These are phyloP conservation scores for Phytopythium vexans DNA, from an alignment of 352 stramenopile species.

Conservation along the genomic window DNA sequence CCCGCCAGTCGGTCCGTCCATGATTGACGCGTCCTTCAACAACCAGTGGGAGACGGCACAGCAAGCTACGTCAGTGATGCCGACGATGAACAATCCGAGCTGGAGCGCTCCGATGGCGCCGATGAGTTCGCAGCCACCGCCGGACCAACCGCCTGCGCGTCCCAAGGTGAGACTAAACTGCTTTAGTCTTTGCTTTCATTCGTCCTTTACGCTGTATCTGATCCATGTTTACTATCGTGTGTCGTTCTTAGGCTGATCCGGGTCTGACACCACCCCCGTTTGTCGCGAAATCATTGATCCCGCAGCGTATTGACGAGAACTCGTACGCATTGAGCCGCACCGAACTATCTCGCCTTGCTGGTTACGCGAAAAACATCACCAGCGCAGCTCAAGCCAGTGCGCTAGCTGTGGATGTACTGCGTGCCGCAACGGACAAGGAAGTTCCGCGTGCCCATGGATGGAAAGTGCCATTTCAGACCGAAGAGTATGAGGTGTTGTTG, in stretches of 20 bases:
- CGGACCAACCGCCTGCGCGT: not conserved
- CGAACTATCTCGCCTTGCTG: slow-evolving; percentile 38
- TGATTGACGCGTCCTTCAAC: slow-evolving; percentile 37
- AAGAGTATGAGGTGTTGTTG: slow-evolving; percentile 86
- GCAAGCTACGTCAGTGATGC: not conserved
- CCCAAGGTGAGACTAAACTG: slow-evolving; percentile 3
- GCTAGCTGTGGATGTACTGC: slow-evolving; percentile 67
- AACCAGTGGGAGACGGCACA: slow-evolving; percentile 27
- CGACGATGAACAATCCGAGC: slow-evolving; percentile 11
- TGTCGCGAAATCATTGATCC: slow-evolving; percentile 47
- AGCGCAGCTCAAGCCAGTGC: slow-evolving; percentile 59
- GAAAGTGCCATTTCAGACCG: slow-evolving; percentile 53
- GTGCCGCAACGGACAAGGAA: slow-evolving; percentile 37
- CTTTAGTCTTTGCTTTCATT: too few relatives aligned
- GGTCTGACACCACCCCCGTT: slow-evolving; percentile 56
- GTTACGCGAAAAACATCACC: slow-evolving; percentile 61
- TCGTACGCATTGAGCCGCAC: slow-evolving; percentile 48
- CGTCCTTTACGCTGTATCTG: too few relatives aligned
- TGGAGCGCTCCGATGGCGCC: slow-evolving; percentile 23
- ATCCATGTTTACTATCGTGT: not conserved
- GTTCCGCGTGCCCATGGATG: slow-evolving; percentile 56
- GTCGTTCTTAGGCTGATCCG: slow-evolving; percentile 28
- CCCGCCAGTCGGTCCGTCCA: slow-evolving; percentile 25
- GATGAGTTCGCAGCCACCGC: not conserved
- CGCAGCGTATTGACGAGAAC: slow-evolving; percentile 62